These are phyloP conservation scores for Penstemon davidsonii DNA, from an alignment of 257 asterid genomes.

Conservation along the genomic window DNA sequence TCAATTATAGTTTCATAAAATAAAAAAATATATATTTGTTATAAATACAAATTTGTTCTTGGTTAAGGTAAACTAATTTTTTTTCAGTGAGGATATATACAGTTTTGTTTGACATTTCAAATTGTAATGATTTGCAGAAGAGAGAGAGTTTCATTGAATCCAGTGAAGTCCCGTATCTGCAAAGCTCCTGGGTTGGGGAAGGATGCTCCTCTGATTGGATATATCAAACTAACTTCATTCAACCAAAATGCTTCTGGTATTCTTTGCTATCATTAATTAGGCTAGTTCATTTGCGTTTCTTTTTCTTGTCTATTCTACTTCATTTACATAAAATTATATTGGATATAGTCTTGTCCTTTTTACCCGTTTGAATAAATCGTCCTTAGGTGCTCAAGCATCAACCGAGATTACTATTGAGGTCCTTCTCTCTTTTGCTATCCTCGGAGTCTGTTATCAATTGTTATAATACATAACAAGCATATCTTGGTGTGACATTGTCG, in stretches of 20 bases:
- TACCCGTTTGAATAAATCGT: neutral
- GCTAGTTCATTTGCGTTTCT: neutral
- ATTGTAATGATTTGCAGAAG: slow-evolving; percentile 61
- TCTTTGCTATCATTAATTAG: slow-evolving; percentile 7
- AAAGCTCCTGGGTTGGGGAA: slow-evolving; percentile 56
- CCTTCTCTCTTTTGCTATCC: slow-evolving; percentile 19
- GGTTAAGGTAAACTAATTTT: too few relatives aligned
- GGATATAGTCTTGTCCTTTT: neutral
- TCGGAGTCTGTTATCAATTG: neutral
- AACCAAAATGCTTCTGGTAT: slow-evolving; percentile 96
- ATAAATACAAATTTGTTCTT: neutral
- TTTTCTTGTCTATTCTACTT: slow-evolving; percentile 8
- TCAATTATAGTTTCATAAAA: slow-evolving; percentile 12
- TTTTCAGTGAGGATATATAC: too few relatives aligned
- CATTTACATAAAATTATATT: slow-evolving; percentile 7
- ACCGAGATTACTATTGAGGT: neutral
- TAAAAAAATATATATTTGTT: neutral
- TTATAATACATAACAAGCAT: neutral
- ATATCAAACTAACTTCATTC: slow-evolving; percentile 88
- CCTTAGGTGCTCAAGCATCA: neutral
- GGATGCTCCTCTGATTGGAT: slow-evolving; percentile 74
- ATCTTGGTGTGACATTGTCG: slow-evolving; percentile 11
- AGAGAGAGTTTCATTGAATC: slow-evolving; percentile 76
- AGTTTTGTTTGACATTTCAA: slow-evolving; percentile 5
- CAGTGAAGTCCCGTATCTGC: slow-evolving; percentile 93